These are phyloP conservation scores for Acacia pycnantha DNA, from an alignment of 331 rosid species.

Conservation along the genomic window DNA sequence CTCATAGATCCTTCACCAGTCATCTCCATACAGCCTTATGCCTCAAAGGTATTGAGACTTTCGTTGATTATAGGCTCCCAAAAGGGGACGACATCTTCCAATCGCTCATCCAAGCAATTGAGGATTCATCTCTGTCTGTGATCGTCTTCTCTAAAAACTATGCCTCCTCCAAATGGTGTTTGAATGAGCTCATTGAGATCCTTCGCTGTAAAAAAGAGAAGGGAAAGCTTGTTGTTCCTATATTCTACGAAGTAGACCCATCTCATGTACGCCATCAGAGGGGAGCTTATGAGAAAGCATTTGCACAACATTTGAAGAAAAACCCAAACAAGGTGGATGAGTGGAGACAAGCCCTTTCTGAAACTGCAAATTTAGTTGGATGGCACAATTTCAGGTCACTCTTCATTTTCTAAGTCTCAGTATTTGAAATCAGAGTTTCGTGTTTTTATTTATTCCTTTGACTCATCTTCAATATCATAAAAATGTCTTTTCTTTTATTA, in stretches of 20 bases:
- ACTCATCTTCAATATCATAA: too few species aligned
- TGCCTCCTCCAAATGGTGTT: background rate
- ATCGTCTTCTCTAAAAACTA: background rate
- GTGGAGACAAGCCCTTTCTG: background rate
- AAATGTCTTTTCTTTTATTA: too few species aligned
- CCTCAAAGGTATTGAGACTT: background rate
- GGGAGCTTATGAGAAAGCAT: background rate
- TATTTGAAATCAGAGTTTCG: too few species aligned
- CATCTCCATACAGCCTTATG: background rate
- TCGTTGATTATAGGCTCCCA: background rate
- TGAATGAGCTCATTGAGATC: constrained; percentile 12
- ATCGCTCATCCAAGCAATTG: background rate
- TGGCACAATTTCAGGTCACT: background rate
- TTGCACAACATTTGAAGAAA: background rate
- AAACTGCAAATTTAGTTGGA: background rate
- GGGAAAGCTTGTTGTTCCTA: constrained; percentile 5
- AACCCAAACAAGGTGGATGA: background rate
- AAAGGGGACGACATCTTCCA: background rate
- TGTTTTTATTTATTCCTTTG: too few species aligned
- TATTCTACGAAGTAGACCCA: constrained; percentile 24
- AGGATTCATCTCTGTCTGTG: background rate
- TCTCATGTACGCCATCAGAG: background rate
- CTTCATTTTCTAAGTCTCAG: background rate
- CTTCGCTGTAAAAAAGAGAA: background rate
- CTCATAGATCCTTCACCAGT: background rate